Evolutionary conservation across 1,284 basidiomycete genomes (phyloP), one percentile per base, ranked within the genome.

Genomic region (Leccinum huronense): DNA sequence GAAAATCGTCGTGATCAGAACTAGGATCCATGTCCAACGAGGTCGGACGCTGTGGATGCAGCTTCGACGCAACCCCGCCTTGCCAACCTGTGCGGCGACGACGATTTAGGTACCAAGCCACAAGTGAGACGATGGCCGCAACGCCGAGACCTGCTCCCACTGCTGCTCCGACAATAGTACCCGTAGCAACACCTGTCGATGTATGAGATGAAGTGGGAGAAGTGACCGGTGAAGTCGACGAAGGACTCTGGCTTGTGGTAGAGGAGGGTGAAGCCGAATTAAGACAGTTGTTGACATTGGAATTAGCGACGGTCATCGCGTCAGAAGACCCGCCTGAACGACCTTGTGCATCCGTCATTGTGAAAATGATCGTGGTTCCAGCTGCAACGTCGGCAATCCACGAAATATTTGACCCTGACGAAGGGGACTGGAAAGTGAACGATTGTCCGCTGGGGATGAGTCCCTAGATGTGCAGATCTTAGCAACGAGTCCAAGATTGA

Each of bases 371-470:
- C 3, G 79, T 79, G 1, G 86, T 90, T 3, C 86, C 86, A 13
- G 82, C 79, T n/a, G 79, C 78, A 13, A 88, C 80, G 74, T 88
- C 78, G 7, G 82, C 81, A 16, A 66, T 76, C 90, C 91, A 93
- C 13, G 78, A 72, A 68, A 80, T 90, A 3, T 76, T 78, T 2
- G 76, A 69, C 1, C 80, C 68, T 2, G 81, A 81, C 2, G 60
- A 62, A 1, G 83, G 80, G 42, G 86, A 81, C 19, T 77, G 68
- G 14, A 91, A 65, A n/a, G 78, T 63, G 8, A 77, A 69, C 5
- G 79, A 69, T 23, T 80, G 75, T 13, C 90, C 90, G 16, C 83
- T 83, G 13, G 90, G 90, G 63, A 93, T 83, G 23, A 90, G 69
- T 30, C 82, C 89, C 89, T 90, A 40, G 7, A 54, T 62, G 19